Base-by-base conservation (phyloP, 2,329 filamentous ascomycete species). In the Pseudogymnoascus sp. region DNA sequence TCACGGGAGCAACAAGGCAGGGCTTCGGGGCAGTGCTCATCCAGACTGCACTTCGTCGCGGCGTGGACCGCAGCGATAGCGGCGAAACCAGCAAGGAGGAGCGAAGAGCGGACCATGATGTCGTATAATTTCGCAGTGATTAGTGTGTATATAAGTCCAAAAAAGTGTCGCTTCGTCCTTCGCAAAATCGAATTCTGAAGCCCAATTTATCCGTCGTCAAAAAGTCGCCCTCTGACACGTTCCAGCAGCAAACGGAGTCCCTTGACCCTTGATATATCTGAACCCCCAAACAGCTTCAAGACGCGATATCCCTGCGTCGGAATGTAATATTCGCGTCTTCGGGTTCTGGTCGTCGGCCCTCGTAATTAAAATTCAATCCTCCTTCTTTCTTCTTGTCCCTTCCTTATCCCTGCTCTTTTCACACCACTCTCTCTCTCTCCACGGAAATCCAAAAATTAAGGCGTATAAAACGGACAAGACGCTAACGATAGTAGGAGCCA, bases 1-100 rank as follows among this genome's bases (percentile, higher is more conserved):
- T 80, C 80, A 93, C 89, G 87, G 64, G 89, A 91, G 75, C 90
- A 93, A 79, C 90, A 92, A 31, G 88, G 90, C n/a, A 83, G 77
- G 50, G 84, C 81, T 71, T 87, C 74, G 7, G 91, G 90, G 73
- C 92, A 96, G 67, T 86, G 84, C 65, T 78, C 76, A 47, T 73
- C 73, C 16, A 82, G 71, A 10, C 77, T 76, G 72, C 85, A 87
- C 59, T 38, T 65, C n/a, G 64, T 62, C 29, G 67, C 65, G 37
- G 67, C 70, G n/a, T n/a, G n/a, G 16, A 66, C 68, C 10, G 67
- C 63, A 13, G 70, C 68, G 4, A 65, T 69, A 2, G 70, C 65
- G 16, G 68, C 69, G 66, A 72, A 62, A 16, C 62, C 66, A 40
- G 66, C 61, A 42, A 70, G 21, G 21, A 72, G 38, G 53, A 65